phyloP scores from a whole-genome alignment of 306 rosid species.

The Sicyos baderoa region DNA sequence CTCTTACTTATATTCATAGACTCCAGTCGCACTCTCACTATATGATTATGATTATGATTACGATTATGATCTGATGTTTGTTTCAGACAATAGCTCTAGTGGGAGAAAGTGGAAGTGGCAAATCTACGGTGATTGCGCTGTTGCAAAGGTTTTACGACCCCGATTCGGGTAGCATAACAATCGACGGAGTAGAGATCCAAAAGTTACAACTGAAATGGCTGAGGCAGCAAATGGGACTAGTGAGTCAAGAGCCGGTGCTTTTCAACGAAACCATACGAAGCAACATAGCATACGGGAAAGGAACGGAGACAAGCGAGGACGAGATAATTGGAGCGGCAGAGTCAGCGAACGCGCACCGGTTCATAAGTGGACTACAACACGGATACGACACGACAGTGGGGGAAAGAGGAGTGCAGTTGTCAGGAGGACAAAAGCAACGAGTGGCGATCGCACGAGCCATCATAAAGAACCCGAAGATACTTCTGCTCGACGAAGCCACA shows the following conservation, averaged over 20 bases:
- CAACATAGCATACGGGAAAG: slow-evolving; percentile 23
- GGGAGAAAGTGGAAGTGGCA: slow-evolving; percentile 26
- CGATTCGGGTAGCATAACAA: slow-evolving; percentile 14
- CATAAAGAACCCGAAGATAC: slow-evolving; percentile 37
- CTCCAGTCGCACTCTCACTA: too few species aligned
- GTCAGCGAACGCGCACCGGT: slow-evolving; percentile 23
- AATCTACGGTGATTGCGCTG: slow-evolving; percentile 18
- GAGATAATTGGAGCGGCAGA: slow-evolving; percentile 21
- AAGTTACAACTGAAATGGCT: slow-evolving; percentile 21
- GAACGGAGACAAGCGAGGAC: slow-evolving; percentile 11
- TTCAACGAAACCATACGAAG: slow-evolving; percentile 22
- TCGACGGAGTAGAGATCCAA: slow-evolving; percentile 22
- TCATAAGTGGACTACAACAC: slow-evolving; percentile 16
- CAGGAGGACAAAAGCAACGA: slow-evolving; percentile 66
- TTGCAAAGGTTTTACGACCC: slow-evolving; percentile 24
- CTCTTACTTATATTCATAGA: too few species aligned
- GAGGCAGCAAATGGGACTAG: slow-evolving; percentile 24
- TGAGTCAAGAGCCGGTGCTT: slow-evolving; percentile 25
- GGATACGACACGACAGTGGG: slow-evolving; percentile 35
- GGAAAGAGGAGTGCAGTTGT: slow-evolving; percentile 47
- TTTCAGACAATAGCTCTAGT: slow-evolving; percentile 24
- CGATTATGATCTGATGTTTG: background rate
- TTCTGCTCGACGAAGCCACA: slow-evolving; percentile 61
- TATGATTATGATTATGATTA: background rate
- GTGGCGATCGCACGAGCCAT: slow-evolving; percentile 59